phyloP scores from a whole-genome alignment of 495 filamentous ascomycete species.

The Neurospora intermedia region DNA sequence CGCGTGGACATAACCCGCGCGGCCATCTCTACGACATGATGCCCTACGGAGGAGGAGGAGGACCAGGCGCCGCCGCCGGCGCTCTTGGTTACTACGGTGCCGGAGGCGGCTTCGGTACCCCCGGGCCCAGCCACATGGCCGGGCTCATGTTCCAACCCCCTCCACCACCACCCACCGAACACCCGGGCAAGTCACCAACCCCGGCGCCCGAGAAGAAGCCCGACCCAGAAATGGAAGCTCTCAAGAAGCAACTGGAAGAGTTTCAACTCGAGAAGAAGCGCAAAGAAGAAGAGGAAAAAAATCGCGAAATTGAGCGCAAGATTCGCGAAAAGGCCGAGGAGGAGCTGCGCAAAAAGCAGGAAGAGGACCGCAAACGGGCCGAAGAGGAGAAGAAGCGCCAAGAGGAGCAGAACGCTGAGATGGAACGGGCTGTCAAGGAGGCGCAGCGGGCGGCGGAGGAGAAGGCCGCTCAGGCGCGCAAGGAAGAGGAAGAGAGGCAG shows the following conservation, averaged over 20 bases:
- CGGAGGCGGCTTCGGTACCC: conserved; percentile 13
- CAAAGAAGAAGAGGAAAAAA: conserved; percentile 28
- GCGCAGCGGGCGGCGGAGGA: conserved; percentile 36
- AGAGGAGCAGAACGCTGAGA: conserved; percentile 22
- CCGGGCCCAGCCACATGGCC: conserved; percentile 26
- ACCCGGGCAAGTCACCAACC: conserved; percentile 20
- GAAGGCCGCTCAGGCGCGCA: conserved; percentile 24
- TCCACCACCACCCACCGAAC: conserved; percentile 37
- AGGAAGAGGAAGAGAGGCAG: conserved; percentile 26
- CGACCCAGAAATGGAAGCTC: conserved; percentile 35
- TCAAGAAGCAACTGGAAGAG: conserved; percentile 30
- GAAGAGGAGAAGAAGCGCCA: conserved; percentile 22
- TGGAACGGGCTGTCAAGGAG: conserved; percentile 26
- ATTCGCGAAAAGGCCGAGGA: conserved; percentile 35
- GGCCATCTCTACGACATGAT: conserved; percentile 34
- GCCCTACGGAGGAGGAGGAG: conserved; percentile 23
- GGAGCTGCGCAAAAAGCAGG: conserved; percentile 25
- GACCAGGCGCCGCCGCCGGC: conserved; percentile 13
- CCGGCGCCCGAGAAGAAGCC: conserved; percentile 29
- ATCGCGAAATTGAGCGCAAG: conserved; percentile 33
- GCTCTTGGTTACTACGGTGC: conserved; percentile 17
- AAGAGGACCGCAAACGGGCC: conserved; percentile 27
- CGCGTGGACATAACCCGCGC: conserved; percentile 23
- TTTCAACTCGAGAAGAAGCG: conserved; percentile 23
- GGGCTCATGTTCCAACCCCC: conserved; percentile 30